phyloP scores from a whole-genome alignment of 2,329 filamentous ascomycete species.

The Arthrobotrys sphaeroides region DNA sequence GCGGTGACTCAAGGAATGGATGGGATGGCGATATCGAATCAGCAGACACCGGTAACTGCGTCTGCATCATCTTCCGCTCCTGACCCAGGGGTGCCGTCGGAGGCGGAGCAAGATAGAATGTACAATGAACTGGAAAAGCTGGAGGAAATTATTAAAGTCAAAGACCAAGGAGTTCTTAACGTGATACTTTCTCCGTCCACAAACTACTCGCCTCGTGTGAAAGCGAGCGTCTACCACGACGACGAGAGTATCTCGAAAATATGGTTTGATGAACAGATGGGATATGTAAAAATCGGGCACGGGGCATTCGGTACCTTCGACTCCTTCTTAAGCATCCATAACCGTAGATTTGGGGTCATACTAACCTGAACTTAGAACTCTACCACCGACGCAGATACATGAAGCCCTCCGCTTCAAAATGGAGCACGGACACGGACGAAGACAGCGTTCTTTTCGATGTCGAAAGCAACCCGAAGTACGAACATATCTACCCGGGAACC shows the following conservation, averaged over 20 bases:
- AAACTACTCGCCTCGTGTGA: constrained; percentile 14
- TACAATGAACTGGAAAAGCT: constrained; percentile 21
- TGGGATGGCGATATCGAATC: background rate
- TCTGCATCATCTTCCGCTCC: background rate
- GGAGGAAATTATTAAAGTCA: constrained; percentile 3
- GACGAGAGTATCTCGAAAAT: background rate
- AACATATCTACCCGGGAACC: constrained; percentile 36
- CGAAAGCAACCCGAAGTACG: constrained; percentile 39
- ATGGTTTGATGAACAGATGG: constrained; percentile 21
- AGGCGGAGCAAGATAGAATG: constrained; percentile 22
- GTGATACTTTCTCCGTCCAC: constrained; percentile 14
- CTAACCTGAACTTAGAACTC: background rate
- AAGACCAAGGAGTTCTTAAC: constrained; percentile 18
- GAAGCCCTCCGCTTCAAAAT: constrained; percentile 13
- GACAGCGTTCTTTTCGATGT: constrained; percentile 29
- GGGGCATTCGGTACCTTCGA: constrained; percentile 30
- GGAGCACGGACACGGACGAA: constrained; percentile 25
- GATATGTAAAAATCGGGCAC: constrained; percentile 27
- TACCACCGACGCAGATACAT: constrained; percentile 34
- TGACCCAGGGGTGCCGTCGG: background rate
- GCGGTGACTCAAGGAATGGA: background rate
- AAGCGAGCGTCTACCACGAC: constrained; percentile 17
- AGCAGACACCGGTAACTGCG: background rate
- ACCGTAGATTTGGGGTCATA: background rate
- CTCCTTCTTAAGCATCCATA: background rate